Conservation (phyloP, 2,329 filamentous ascomycete genomes). For the Pseudogymnoascus sp. region DNA sequence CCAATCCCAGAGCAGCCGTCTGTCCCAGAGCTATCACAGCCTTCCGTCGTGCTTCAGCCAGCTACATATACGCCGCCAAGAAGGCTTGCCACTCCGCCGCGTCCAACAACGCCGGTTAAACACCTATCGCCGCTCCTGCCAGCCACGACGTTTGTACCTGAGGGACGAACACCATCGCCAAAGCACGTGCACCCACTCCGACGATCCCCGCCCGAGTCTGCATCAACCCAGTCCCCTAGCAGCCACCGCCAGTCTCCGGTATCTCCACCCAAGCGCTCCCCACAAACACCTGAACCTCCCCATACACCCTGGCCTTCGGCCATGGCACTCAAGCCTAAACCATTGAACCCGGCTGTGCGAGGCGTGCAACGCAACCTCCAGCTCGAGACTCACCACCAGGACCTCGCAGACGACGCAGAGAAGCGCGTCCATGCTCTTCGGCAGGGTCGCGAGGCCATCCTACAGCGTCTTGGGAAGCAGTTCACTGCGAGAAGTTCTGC, state of each 20-base stretch:
- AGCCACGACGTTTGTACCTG: neutral
- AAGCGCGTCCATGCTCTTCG: slow-evolving; percentile 47
- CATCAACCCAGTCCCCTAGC: slow-evolving; percentile 30
- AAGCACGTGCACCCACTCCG: neutral
- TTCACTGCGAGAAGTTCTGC: slow-evolving; percentile 30
- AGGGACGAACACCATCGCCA: neutral
- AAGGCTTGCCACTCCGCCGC: neutral
- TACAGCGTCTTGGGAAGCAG: slow-evolving; percentile 50
- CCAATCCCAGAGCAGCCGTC: neutral
- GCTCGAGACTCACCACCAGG: slow-evolving; percentile 47
- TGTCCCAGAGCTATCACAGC: neutral
- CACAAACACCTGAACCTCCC: neutral
- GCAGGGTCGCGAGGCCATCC: slow-evolving; percentile 53
- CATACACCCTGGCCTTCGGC: neutral
- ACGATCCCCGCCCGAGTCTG: neutral
- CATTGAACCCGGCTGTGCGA: slow-evolving; percentile 38
- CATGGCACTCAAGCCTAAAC: neutral
- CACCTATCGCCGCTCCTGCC: neutral
- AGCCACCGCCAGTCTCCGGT: neutral
- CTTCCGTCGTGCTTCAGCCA: neutral
- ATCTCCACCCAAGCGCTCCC: neutral
- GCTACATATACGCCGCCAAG: neutral
- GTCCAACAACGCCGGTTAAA: neutral
- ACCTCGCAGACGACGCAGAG: slow-evolving; percentile 49
- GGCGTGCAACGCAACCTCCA: slow-evolving; percentile 51